A percentile compares a stretch with the other conserved stretches of the same genome.
Conservation (phyloP, 768 basidiomycete species). For the Serendipita sp. region DNA sequence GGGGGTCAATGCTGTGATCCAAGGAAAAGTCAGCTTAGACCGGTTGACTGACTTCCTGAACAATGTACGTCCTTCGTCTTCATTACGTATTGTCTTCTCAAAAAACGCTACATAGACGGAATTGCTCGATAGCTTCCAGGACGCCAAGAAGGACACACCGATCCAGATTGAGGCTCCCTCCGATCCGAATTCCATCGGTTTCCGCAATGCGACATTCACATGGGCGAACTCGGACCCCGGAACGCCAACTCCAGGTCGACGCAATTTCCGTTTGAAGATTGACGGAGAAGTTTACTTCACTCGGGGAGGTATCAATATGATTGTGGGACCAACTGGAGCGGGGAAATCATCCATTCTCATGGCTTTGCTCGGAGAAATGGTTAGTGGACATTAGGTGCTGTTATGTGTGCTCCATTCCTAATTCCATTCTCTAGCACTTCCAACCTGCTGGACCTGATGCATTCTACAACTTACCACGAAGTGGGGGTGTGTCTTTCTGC, state of each 20-base stretch:
- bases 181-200: constrained; percentile 12
- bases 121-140: constrained; percentile 19
- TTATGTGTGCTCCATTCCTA: constrained; percentile 20
- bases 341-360: constrained; percentile 43
- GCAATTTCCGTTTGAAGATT: constrained; percentile 35
- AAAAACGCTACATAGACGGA: constrained; percentile 17
- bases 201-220: constrained; percentile 27
- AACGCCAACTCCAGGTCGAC: constrained; percentile 34
- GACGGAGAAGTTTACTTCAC: constrained; percentile 42
- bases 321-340: constrained; percentile 20
- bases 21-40: constrained; percentile 43
- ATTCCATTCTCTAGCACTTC: constrained; percentile 18
- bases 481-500: constrained; percentile 57
- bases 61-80: constrained; percentile 15
- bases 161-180: constrained; percentile 9
- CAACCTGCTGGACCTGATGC: constrained; percentile 27
- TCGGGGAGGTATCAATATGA: constrained; percentile 25
- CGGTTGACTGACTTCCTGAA: constrained; percentile 36
- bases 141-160: constrained; percentile 10
- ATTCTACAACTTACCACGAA: constrained; percentile 55
- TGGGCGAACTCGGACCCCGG: constrained; percentile 38
- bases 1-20: constrained; percentile 19
- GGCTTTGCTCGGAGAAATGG: constrained; percentile 28
- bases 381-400: neutral
- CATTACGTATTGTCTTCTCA: no score